phyloP scores from a whole-genome alignment of 345 rosid species.

The Syzygium oleosum region DNA sequence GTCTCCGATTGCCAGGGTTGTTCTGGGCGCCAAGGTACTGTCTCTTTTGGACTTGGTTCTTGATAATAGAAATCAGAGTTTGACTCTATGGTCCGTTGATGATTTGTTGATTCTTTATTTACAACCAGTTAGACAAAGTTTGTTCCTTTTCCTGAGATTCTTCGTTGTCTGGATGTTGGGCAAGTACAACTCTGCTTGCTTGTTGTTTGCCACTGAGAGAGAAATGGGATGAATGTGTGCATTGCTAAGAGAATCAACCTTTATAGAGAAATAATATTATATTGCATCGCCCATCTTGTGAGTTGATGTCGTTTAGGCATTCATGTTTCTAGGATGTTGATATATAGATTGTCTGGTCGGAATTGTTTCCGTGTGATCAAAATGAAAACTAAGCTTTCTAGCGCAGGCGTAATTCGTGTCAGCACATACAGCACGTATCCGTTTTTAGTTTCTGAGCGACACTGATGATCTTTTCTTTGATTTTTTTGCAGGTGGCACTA shows the following conservation, averaged over 20 bases:
- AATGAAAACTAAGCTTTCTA: not conserved
- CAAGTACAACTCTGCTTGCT: not conserved
- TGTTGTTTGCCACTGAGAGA: not conserved
- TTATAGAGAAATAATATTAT: not conserved
- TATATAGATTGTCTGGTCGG: not conserved
- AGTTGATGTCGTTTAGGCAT: not conserved
- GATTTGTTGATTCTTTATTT: not conserved
- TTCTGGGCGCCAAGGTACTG: slow-evolving; percentile 30
- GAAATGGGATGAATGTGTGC: not conserved
- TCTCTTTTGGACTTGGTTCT: not conserved
- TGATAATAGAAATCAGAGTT: not conserved
- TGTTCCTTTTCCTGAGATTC: not conserved
- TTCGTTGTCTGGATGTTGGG: not conserved
- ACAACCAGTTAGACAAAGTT: not conserved
- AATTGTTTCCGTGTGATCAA: not conserved
- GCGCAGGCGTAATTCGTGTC: not conserved
- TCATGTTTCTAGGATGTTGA: not conserved
- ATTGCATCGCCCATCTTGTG: not conserved
- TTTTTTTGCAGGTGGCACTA: slow-evolving; percentile 23
- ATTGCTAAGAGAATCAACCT: not conserved
- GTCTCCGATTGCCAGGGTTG: slow-evolving; percentile 34
- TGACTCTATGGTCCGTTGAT: not conserved
- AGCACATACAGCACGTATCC: not conserved
- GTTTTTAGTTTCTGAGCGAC: not conserved
- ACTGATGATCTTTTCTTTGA: not conserved